Evolutionary conservation across 163 green algal genomes (phyloP), one percentile per base, ranked within the genome.

Genomic region (Trebouxiophyceae sp.): DNA sequence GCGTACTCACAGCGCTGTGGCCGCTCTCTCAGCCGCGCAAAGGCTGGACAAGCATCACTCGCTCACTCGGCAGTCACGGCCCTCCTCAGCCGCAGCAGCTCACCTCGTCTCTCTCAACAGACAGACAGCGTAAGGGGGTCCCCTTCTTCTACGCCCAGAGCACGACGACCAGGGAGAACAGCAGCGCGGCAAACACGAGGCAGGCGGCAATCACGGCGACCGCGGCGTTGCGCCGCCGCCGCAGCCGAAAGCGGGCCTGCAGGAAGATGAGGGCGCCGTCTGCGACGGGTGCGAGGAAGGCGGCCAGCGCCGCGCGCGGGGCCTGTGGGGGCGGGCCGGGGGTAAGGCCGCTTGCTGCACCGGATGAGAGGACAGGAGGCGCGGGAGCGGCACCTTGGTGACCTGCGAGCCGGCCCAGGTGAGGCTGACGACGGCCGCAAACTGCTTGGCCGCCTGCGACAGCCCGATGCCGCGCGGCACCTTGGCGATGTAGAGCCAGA

Each of bases 381-480:
- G 39, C 19, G 39, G 47, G 47, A 57, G 5, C 8, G 47, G 47
- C 23, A 85, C 64, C 78, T 93, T 93, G 3, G 86, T 93, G 16
- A 93, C 81, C 65, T 93, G 86, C 33, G 66, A 82, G 32, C 85
- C 85, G 1, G 78, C 85, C 85, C 85, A 92, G 23, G 83, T 77
- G 23, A 88, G 27, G 2, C 62, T 76, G 34, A 92, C 60, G 7
- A 88, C 72, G 22, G 76, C 66, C 22, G 58, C 57, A 31, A 72
- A 62, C 45, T 74, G 66, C 4, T 28, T 39, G 12, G 39, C 61
- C 5, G 68, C 62, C 5, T 23, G 56, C 7, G 60, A 26, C 0
- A 61, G 0, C 1, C 73, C 73, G 31, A 78, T 24, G 0, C 75
- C 64, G 28, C 44, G 20, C 1, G 78, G 75, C 23, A 84, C 65